Base-by-base conservation (phyloP, 768 basidiomycete species). In the Auricularia sp. region DNA sequence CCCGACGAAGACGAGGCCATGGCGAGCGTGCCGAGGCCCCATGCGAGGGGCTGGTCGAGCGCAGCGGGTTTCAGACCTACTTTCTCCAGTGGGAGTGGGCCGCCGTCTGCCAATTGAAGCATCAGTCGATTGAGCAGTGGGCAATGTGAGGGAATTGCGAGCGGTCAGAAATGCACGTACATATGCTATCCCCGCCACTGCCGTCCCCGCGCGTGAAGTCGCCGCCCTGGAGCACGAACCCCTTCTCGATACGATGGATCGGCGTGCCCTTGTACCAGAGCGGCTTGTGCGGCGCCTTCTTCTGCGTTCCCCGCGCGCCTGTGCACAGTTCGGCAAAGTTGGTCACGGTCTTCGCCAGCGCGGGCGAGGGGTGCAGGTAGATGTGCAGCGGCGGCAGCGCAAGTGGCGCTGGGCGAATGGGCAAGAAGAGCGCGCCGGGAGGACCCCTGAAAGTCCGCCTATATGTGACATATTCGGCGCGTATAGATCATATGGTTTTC, bases 151-250 rank as follows among this genome's bases (percentile, higher is more conserved):
- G 24, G n/a, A 56, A 63, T 36, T 36, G 36, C 45, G 36, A 54
- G 63, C 10, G 8, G 47, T 36, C 39, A 47, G 63, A 35, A 54
- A 54, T 47, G 63, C 64, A 72, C 74, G 67, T 71, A 83, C 79
- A 59, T 29, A 59, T 59, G 29, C 56, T 59, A 79, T 84, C 83
- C 14, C 83, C 83, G 1, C 82, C 81, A 62, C 76, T 78, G 39
- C 83, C 83, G 68, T 84, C 83, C 4, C 78, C 77, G 54, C 82
- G 70, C 24, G 82, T 82, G 45, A 83, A 73, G 68, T 85, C 82
- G 5, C 82, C 82, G n/a, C 80, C 79, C 68, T 85, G 83, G 1
- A 80, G 79, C 3, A 83, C 75, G 62, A 83, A 84, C 14, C 75
- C 81, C 66, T 75, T 74, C 56, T 79, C 77, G 68, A 81, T 74